Evolutionary conservation across 2,329 filamentous ascomycete species (phyloP).

Genomic region (Thermoascus crustaceus): DNA sequence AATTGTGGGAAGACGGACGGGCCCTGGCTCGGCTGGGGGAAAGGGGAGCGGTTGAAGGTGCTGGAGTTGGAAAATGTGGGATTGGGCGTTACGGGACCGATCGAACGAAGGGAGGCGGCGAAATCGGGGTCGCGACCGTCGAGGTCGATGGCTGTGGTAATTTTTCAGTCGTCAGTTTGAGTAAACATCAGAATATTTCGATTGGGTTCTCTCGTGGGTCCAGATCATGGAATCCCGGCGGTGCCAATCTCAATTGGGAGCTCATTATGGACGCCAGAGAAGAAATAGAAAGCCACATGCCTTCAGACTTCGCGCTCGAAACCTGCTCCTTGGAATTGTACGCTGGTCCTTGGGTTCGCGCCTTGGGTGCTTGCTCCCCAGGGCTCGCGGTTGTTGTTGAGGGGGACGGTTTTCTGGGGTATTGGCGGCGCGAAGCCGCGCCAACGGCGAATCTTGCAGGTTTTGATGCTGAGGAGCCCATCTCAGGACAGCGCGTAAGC

Average conservation of each 20-base stretch:
- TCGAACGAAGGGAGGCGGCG: conserved; percentile 68
- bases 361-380: conserved; percentile 3
- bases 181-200: not conserved
- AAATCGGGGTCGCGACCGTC: conserved; percentile 56
- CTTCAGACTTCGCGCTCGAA: conserved; percentile 25
- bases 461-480: conserved; percentile 55
- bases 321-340: conserved; percentile 30
- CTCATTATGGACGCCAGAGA: not conserved
- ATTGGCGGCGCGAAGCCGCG: conserved; percentile 45
- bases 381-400: conserved; percentile 18
- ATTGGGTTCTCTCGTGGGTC: too few species aligned
- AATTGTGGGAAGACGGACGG: conserved; percentile 27
- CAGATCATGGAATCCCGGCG: too few species aligned
- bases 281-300: conserved; percentile 15
- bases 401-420: conserved; percentile 43
- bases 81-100: conserved; percentile 52
- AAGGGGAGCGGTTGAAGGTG: conserved; percentile 33
- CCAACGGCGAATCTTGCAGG: conserved; percentile 42
- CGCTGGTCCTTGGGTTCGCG: conserved; percentile 17
- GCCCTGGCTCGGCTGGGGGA: conserved; percentile 19
- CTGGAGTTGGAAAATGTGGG: conserved; percentile 50
- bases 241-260: too few species aligned
- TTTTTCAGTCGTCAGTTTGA: conserved; percentile 2
- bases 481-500: too few species aligned
- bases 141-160: conserved; percentile 45